Conservation (phyloP, 495 filamentous ascomycete genomes). For the Penicillium coffeae region DNA sequence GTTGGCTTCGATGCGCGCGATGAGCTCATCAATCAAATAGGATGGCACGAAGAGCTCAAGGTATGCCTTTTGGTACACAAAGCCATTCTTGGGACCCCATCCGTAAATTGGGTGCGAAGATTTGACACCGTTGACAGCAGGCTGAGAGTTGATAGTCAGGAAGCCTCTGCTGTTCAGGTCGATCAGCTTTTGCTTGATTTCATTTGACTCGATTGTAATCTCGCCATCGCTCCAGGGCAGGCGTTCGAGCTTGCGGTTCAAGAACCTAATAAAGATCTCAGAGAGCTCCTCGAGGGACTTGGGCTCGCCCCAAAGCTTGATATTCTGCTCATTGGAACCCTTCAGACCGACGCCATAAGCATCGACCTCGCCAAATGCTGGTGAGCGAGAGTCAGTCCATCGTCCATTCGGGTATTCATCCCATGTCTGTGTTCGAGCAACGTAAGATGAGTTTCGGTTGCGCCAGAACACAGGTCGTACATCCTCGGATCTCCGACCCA, state of each 20-base stretch:
- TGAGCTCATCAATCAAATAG: slow-evolving; percentile 69
- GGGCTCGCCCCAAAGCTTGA: slow-evolving; percentile 91
- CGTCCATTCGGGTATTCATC: slow-evolving; percentile 99
- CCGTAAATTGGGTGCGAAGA: slow-evolving; percentile 83
- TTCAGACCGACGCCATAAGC: slow-evolving; percentile 92
- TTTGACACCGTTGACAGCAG: slow-evolving; percentile 88
- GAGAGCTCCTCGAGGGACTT: slow-evolving; percentile 74
- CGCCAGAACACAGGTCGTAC: slow-evolving; percentile 99
- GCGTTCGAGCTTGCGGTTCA: slow-evolving; percentile 72
- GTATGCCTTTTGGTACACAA: slow-evolving; percentile 98
- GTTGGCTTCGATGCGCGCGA: slow-evolving; percentile 72
- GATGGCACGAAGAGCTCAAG: slow-evolving; percentile 86
- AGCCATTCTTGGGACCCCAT: slow-evolving; percentile 93
- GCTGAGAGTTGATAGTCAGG: slow-evolving; percentile 96
- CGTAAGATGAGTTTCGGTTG: slow-evolving; percentile 92
- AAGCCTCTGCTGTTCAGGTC: slow-evolving; percentile 80
- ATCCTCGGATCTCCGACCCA: slow-evolving; percentile 86
- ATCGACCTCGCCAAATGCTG: slow-evolving; percentile 95
- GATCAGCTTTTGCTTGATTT: slow-evolving; percentile 71
- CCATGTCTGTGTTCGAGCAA: slow-evolving; percentile 95
- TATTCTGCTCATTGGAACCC: slow-evolving; percentile 95
- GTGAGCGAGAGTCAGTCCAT: slow-evolving; percentile 97
- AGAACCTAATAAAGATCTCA: slow-evolving; percentile 76
- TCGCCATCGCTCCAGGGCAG: slow-evolving; percentile 94
- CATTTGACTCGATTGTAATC: slow-evolving; percentile 73